Conservation (phyloP, 2,329 filamentous ascomycete species). For the Scleromitrula shiraiana region DNA sequence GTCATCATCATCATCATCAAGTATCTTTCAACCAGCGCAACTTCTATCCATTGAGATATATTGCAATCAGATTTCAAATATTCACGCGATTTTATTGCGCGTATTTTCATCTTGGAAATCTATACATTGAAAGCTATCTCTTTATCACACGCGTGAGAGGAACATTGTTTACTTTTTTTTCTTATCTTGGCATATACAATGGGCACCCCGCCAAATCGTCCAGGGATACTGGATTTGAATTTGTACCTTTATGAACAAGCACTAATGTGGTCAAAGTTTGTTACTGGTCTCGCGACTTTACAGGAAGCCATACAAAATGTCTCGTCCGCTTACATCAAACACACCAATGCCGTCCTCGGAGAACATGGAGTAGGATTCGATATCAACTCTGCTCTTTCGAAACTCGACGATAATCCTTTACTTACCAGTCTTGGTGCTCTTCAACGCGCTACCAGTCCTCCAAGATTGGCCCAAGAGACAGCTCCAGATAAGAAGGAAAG, state of each 20-base stretch:
- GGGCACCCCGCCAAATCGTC: conserved; percentile 13
- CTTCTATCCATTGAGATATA: neutral
- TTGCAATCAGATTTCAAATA: neutral
- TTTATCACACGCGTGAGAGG: conserved; percentile 21
- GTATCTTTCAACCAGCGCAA: neutral
- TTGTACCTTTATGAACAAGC: conserved; percentile 17
- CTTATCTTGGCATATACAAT: neutral
- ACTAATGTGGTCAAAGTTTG: conserved; percentile 47
- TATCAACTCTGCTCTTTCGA: conserved; percentile 39
- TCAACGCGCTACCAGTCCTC: conserved; percentile 31
- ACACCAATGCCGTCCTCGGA: conserved; percentile 76
- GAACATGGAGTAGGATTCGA: conserved; percentile 41
- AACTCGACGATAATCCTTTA: conserved; percentile 38
- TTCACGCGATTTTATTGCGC: conserved; percentile 20
- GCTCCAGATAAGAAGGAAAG: conserved; percentile 75
- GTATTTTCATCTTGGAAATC: conserved; percentile 8
- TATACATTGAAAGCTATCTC: conserved; percentile 12
- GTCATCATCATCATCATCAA: neutral
- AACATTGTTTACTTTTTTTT: conserved; percentile 21
- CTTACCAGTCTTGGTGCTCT: conserved; percentile 23
- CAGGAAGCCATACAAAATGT: conserved; percentile 73
- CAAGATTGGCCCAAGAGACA: conserved; percentile 33
- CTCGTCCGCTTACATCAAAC: conserved; percentile 76
- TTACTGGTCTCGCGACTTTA: conserved; percentile 70
- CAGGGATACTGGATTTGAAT: conserved; percentile 13